Conservation (phyloP, 2,329 filamentous ascomycete genomes). For the Cercospora citrullina region DNA sequence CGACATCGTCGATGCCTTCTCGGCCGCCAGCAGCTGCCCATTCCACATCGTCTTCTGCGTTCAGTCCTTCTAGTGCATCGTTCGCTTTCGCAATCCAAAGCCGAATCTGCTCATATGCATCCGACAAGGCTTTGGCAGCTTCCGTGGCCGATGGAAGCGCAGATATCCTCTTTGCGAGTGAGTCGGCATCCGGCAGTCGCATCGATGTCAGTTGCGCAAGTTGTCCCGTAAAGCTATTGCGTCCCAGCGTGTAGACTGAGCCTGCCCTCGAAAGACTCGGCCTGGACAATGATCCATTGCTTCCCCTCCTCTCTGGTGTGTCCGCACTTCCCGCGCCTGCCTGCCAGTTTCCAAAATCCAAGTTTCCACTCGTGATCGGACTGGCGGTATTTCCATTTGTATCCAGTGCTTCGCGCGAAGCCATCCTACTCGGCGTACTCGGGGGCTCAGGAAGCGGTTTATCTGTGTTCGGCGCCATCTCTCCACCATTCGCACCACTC, state of each 20-base stretch:
- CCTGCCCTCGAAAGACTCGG: constrained; percentile 66
- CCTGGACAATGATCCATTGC: constrained; percentile 58
- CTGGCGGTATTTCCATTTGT: constrained; percentile 7
- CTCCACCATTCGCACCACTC: neutral
- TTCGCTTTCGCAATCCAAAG: constrained; percentile 92
- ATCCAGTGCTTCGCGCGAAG: constrained; percentile 6
- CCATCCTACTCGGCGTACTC: constrained; percentile 20
- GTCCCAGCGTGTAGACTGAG: constrained; percentile 90
- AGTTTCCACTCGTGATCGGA: constrained; percentile 12
- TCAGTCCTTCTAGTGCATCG: constrained; percentile 82
- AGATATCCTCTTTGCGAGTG: constrained; percentile 78
- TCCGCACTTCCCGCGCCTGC: constrained; percentile 17
- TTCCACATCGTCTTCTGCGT: constrained; percentile 95
- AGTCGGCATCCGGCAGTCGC: constrained; percentile 80
- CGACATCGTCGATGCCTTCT: constrained; percentile 70
- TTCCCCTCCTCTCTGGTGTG: constrained; percentile 44
- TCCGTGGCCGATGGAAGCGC: constrained; percentile 80
- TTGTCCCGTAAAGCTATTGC: constrained; percentile 89
- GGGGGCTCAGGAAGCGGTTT: constrained; percentile 20
- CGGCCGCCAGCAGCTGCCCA: constrained; percentile 89
- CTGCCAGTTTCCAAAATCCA: constrained; percentile 19
- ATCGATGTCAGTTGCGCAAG: constrained; percentile 89
- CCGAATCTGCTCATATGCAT: constrained; percentile 87
- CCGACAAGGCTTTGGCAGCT: constrained; percentile 79
- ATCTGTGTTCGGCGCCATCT: constrained; percentile 15